phyloP scores from a whole-genome alignment of 2,329 filamentous ascomycete genomes.

The Penicillium brasilianum region DNA sequence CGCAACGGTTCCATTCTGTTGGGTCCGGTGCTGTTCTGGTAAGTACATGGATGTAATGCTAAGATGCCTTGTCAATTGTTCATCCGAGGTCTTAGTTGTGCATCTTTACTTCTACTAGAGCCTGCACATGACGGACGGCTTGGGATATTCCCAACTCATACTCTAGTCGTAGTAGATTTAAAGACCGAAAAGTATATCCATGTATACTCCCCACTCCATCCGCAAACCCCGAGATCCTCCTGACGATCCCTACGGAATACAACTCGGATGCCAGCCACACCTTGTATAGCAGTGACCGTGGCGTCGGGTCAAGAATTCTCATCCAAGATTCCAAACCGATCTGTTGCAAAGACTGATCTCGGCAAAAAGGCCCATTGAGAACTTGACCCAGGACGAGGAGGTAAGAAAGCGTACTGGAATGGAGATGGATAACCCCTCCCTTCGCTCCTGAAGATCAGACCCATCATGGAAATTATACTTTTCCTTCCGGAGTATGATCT shows the following conservation, averaged over 20 bases:
- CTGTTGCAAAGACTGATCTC: neutral
- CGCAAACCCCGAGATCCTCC: neutral
- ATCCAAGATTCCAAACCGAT: neutral
- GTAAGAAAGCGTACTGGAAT: constrained; percentile 18
- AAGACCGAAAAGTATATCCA: neutral
- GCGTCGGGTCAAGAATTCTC: neutral
- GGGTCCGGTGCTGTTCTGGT: constrained; percentile 13
- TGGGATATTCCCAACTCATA: neutral
- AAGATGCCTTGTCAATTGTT: neutral
- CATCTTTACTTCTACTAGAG: neutral
- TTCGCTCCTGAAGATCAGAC: constrained; percentile 37
- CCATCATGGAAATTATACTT: constrained; percentile 8
- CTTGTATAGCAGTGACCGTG: constrained; percentile 2
- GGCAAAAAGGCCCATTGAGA: neutral
- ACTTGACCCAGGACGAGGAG: constrained; percentile 5
- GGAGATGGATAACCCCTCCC: constrained; percentile 20
- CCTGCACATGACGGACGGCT: neutral
- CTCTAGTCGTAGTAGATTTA: neutral
- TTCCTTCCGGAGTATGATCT: neutral
- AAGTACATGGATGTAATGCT: neutral
- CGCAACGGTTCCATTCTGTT: constrained; percentile 30
- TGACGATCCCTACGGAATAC: constrained; percentile 1
- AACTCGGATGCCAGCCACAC: constrained; percentile 5
- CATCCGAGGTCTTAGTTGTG: neutral
- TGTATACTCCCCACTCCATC: neutral